These are phyloP conservation scores for Xylariaceae sp. DNA, from an alignment of 2,329 filamentous ascomycete species.

Conservation along the genomic window DNA sequence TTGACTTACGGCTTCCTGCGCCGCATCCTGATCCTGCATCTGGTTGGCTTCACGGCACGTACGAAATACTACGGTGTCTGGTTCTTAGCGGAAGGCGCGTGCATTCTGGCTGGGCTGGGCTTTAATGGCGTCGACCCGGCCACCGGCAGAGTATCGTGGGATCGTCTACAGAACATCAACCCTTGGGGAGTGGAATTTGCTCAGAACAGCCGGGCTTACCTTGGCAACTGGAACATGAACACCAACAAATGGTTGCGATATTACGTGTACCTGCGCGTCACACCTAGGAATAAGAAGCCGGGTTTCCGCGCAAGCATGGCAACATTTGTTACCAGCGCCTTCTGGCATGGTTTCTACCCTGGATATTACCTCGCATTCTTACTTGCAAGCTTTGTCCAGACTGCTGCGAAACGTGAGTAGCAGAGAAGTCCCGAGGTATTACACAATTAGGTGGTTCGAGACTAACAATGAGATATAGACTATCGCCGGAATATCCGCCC, in stretches of 20 bases:
- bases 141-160: conserved; percentile 80
- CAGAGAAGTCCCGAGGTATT: not conserved
- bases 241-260: conserved; percentile 96
- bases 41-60: conserved; percentile 74
- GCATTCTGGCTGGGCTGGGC: conserved; percentile 86
- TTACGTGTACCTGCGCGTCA: conserved; percentile 92
- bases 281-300: conserved; percentile 90
- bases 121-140: conserved; percentile 87
- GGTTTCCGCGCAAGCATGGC: conserved; percentile 91
- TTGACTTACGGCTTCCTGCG: conserved; percentile 62
- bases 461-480: too few species aligned
- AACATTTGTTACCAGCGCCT: conserved; percentile 88
- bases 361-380: conserved; percentile 93
- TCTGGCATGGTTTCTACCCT: conserved; percentile 98
- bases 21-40: conserved; percentile 74
- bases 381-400: conserved; percentile 86
- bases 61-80: conserved; percentile 97
- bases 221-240: conserved; percentile 97
- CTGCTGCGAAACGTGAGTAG: conserved; percentile 81
- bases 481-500: conserved; percentile 84
- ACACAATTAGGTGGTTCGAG: too few species aligned
- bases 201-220: conserved; percentile 87
- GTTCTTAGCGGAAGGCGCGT: conserved; percentile 87
- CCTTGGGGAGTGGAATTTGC: conserved; percentile 81
- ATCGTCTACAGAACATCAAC: conserved; percentile 83